Conservation (phyloP, 331 rosid species). For the Malus hybrid region DNA sequence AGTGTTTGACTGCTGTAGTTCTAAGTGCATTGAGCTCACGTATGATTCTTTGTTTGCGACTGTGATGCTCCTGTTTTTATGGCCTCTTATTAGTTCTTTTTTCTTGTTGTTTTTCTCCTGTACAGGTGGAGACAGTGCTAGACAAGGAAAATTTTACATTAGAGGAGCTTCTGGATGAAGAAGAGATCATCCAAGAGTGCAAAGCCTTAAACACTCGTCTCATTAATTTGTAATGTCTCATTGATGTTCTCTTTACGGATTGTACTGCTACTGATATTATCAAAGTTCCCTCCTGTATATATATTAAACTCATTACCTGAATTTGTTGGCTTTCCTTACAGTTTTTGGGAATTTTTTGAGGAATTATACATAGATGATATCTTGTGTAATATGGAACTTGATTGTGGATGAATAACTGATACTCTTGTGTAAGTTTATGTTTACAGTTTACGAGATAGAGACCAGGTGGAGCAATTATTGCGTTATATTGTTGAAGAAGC, state of each 20-base stretch:
- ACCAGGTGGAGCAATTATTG: conserved; percentile 89
- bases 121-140: conserved; percentile 83
- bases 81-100: neutral
- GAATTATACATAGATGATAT: neutral
- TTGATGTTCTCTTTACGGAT: neutral
- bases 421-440: conserved; percentile 6
- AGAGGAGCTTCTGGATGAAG: conserved; percentile 98
- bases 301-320: neutral
- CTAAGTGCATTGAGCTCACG: neutral
- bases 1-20: neutral
- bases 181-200: conserved; percentile 99
- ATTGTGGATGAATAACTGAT: neutral
- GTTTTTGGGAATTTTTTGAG: neutral
- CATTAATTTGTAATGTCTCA: conserved; percentile 65
- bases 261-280: neutral
- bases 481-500: conserved; percentile 81
- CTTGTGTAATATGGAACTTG: conserved; percentile 9
- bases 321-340: neutral
- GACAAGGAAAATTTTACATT: conserved; percentile 91
- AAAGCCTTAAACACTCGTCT: conserved; percentile 96
- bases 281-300: neutral
- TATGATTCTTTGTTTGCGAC: neutral
- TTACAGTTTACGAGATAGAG: conserved; percentile 80
- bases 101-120: neutral
- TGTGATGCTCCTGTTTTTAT: neutral